phyloP scores from a whole-genome alignment of 176 grass and related monocot genomes.

The Saccharum spontaneum region DNA sequence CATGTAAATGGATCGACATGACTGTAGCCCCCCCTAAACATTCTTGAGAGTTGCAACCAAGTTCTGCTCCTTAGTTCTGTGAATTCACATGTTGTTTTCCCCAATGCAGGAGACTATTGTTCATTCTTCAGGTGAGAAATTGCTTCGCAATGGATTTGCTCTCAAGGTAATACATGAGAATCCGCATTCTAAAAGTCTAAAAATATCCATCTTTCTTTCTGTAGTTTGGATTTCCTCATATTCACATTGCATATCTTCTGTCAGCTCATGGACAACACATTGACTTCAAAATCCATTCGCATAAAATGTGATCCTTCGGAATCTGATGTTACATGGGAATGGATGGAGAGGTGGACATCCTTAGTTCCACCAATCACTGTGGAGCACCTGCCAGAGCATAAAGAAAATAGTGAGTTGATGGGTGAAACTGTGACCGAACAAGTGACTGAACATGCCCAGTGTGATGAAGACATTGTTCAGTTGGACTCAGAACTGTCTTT shows the following conservation, averaged over 20 bases:
- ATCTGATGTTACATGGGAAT: slow-evolving; percentile 80
- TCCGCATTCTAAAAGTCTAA: background rate
- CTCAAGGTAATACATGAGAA: slow-evolving; percentile 57
- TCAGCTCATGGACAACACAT: slow-evolving; percentile 71
- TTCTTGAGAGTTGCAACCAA: background rate
- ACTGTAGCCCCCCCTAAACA: background rate
- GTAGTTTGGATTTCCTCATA: slow-evolving; percentile 31
- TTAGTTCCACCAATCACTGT: slow-evolving; percentile 33
- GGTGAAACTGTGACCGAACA: slow-evolving; percentile 34
- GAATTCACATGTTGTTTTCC: slow-evolving; percentile 21
- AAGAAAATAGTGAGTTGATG: slow-evolving; percentile 44
- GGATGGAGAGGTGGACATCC: slow-evolving; percentile 92
- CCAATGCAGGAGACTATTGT: slow-evolving; percentile 38
- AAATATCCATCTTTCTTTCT: slow-evolving; percentile 11
- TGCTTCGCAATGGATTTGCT: slow-evolving; percentile 84
- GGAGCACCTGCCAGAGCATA: slow-evolving; percentile 34
- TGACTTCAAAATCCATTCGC: slow-evolving; percentile 58
- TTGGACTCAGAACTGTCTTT: slow-evolving; percentile 44
- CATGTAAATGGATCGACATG: background rate
- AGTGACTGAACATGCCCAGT: slow-evolving; percentile 16
- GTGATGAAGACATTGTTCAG: slow-evolving; percentile 27
- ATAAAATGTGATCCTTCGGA: slow-evolving; percentile 89
- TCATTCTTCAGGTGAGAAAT: slow-evolving; percentile 57
- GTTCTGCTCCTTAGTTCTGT: slow-evolving; percentile 4
- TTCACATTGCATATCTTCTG: slow-evolving; percentile 37